phyloP scores from a whole-genome alignment of 2,329 filamentous ascomycete species.

The Bipolaris gigantea region DNA sequence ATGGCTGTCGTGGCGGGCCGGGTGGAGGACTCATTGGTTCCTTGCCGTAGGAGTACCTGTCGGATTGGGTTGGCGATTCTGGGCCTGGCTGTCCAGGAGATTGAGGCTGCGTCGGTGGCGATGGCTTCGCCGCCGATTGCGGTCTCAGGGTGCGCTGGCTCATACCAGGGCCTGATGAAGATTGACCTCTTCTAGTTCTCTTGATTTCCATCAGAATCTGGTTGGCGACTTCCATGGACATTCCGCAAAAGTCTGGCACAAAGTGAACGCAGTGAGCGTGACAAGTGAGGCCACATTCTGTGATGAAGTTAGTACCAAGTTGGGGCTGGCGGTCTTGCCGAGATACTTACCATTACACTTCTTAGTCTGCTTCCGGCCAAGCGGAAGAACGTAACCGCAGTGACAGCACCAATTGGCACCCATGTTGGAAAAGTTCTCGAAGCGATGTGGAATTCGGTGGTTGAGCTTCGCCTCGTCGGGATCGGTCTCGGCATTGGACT shows the following conservation, averaged over 20 bases:
- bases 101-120: constrained; percentile 42
- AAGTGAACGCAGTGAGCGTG: constrained; percentile 91
- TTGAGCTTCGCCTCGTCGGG: constrained; percentile 99
- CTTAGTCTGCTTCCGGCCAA: constrained; percentile 92
- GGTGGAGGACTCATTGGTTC: constrained; percentile 45
- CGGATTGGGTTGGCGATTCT: constrained; percentile 46
- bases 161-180: constrained; percentile 57
- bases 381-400: constrained; percentile 91
- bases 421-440: constrained; percentile 95
- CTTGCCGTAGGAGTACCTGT: constrained; percentile 54
- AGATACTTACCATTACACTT: constrained; percentile 75
- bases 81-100: constrained; percentile 39
- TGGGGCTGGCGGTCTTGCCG: not conserved
- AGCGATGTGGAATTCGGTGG: constrained; percentile 96
- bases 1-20: constrained; percentile 44
- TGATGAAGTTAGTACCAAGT: constrained; percentile 24
- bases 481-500: constrained; percentile 97
- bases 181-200: constrained; percentile 71
- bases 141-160: constrained; percentile 30
- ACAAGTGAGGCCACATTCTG: constrained; percentile 88
- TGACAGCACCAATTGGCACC: constrained; percentile 99
- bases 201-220: constrained; percentile 87
- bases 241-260: constrained; percentile 97
- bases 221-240: constrained; percentile 97
- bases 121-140: constrained; percentile 49